A percentile compares a stretch with the other conserved stretches of the same genome.
Conservation (phyloP, 345 rosid genomes). For the Lepidium sativum region DNA sequence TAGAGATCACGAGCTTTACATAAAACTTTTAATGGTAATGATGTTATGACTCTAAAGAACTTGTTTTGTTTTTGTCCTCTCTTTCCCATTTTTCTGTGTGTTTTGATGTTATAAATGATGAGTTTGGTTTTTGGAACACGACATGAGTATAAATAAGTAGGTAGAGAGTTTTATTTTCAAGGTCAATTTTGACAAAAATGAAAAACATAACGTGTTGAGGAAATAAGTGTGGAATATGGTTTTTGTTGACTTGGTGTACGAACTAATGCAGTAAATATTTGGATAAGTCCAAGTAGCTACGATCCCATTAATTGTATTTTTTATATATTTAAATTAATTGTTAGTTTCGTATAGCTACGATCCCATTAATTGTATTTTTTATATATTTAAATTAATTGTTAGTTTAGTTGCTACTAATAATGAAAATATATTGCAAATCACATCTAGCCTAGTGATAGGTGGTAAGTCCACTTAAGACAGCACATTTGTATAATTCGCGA, state of each 20-base stretch:
- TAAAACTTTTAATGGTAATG: constrained; percentile 37
- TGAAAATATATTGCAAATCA: no score
- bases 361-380: neutral
- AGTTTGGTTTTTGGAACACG: neutral
- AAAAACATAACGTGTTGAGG: constrained; percentile 12
- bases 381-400: no score
- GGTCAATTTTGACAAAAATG: constrained; percentile 1
- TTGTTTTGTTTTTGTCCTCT: constrained; percentile 25
- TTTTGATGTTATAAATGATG: neutral
- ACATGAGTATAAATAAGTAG: constrained; percentile 4
- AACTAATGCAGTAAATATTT: neutral
- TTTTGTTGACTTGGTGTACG: constrained; percentile 23
- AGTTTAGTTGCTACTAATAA: no score
- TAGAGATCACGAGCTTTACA: constrained; percentile 62
- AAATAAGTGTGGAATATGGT: constrained; percentile 5
- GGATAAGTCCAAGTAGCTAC: neutral
- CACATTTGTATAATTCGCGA: no score
- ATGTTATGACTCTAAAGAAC: constrained; percentile 34
- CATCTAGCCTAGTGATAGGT: no score
- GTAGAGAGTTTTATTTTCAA: neutral
- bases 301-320: neutral
- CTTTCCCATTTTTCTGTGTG: constrained; percentile 1
- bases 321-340: no score
- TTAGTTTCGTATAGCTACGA: no score
- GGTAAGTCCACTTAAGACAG: no score